Percentiles rank a stretch among this genome's conserved stretches.
Conservation (phyloP, 2,329 filamentous ascomycete species). For the Fusarium sp. region DNA sequence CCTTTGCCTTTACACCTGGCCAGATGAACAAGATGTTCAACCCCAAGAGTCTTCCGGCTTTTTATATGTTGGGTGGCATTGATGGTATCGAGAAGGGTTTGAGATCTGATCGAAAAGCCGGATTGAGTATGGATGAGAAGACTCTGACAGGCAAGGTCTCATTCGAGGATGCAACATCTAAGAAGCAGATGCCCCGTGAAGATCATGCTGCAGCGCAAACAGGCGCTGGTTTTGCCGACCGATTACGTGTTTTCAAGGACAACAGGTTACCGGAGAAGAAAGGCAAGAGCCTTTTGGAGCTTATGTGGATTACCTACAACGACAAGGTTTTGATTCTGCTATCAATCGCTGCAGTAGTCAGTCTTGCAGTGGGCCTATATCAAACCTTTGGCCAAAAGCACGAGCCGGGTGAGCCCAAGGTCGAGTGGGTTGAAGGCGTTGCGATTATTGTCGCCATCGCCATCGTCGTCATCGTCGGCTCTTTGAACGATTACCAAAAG, state of each 20-base stretch:
- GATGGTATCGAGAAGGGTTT: slow-evolving; percentile 81
- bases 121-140: slow-evolving; percentile 80
- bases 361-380: slow-evolving; percentile 77
- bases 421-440: slow-evolving; percentile 84
- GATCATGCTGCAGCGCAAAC: slow-evolving; percentile 10
- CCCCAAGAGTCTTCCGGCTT: slow-evolving; percentile 85
- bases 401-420: slow-evolving; percentile 57
- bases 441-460: slow-evolving; percentile 82
- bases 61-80: slow-evolving; percentile 81
- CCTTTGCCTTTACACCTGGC: slow-evolving; percentile 85
- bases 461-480: slow-evolving; percentile 80
- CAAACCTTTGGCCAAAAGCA: slow-evolving; percentile 73
- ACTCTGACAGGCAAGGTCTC: slow-evolving; percentile 69
- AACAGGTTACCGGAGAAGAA: slow-evolving; percentile 79
- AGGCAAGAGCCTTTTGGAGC: slow-evolving; percentile 73
- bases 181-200: slow-evolving; percentile 44
- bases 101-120: slow-evolving; percentile 73
- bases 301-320: slow-evolving; percentile 86
- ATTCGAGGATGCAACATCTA: slow-evolving; percentile 72
- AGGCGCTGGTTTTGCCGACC: slow-evolving; percentile 60
- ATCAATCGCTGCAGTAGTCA: slow-evolving; percentile 74
- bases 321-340: slow-evolving; percentile 81
- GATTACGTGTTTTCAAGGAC: slow-evolving; percentile 75
- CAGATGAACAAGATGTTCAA: slow-evolving; percentile 88
- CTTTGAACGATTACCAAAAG: slow-evolving; percentile 82